phyloP scores from a whole-genome alignment of 371 early-diverging fungal species.

The Mortierella sp. region DNA sequence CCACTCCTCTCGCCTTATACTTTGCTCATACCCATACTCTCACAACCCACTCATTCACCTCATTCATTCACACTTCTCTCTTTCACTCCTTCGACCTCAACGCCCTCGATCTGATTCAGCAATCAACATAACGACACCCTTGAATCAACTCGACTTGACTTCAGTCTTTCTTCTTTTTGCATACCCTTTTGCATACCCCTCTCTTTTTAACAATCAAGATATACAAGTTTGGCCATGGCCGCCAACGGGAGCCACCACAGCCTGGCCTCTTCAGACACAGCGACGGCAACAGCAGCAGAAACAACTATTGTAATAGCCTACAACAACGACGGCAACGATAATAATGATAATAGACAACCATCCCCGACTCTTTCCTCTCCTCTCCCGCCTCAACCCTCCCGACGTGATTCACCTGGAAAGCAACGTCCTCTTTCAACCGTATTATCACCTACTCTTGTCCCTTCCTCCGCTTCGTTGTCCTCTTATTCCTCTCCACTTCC shows the following conservation, averaged over 20 bases:
- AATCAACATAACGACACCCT: neutral
- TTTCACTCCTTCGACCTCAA: neutral
- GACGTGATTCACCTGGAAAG: neutral
- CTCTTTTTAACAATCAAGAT: neutral
- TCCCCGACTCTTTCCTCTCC: neutral
- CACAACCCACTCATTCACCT: neutral
- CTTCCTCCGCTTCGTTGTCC: neutral
- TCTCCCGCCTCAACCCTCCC: neutral
- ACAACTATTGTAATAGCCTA: too few relatives aligned
- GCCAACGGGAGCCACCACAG: neutral
- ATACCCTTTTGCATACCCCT: too few relatives aligned
- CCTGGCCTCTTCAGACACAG: neutral
- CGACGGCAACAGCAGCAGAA: neutral
- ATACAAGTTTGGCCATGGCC: neutral
- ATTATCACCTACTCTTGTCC: neutral
- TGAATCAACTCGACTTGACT: too few relatives aligned
- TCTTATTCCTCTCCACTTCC: conserved; percentile 5
- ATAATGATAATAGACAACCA: neutral
- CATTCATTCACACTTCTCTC: too few relatives aligned
- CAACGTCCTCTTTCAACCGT: conserved; percentile 1
- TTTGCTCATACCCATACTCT: neutral
- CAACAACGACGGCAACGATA: neutral
- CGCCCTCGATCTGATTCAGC: neutral
- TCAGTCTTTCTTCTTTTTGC: neutral
- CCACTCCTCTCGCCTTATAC: neutral